Evolutionary conservation across 306 rosid genomes (phyloP), one percentile per base, ranked within the genome.

Genomic region (Cucurbita ficifolia): DNA sequence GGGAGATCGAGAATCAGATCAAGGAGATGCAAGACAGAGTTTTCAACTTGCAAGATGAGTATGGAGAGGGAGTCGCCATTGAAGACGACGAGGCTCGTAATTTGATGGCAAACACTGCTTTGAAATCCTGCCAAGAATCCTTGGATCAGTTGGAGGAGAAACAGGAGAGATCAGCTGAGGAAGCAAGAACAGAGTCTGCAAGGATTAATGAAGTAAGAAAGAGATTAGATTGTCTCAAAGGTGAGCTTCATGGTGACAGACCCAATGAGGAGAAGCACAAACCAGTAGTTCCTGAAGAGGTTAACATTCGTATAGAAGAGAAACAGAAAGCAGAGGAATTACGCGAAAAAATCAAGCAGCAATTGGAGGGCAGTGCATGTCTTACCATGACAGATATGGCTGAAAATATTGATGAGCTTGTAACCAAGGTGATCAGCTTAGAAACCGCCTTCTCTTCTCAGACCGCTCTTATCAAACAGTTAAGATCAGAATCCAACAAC

Each of bases 351-450:
- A 70, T 87, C 36, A 85, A 89, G 81, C 86, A 78, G 65, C 83
- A 91, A n/a, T 84, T 85, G 21, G 86, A 83, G 76, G 76, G 89
- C 48, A 72, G 75, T 70, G 42, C 82, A 36, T 77, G 97, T 73
- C 76, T 85, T 24, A 86, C 83, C 42, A 92, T 85, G 76, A 71
- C 88, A 52, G 96, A 89, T 74, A 85, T 95, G 96, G 96, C 85
- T 35, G 99, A 88, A 81, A 89, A 86, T 84, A 88, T 91, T 64
- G 90, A 95, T 40, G 92, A 80, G 80, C 96, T 95, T 65, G 99
- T 91, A 69, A 85, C 55, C 76, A 86, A 86, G 81, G 99, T 91
- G 79, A 73, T 89, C 64, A 75, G 56, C 83, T 85, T 95, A 83
- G 97, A 91, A 81, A 84, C 82, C 22, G 81, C 91, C n/a, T 83